Base-by-base conservation (phyloP, 805 yeast genomes). In the Candida yuanshanica region DNA sequence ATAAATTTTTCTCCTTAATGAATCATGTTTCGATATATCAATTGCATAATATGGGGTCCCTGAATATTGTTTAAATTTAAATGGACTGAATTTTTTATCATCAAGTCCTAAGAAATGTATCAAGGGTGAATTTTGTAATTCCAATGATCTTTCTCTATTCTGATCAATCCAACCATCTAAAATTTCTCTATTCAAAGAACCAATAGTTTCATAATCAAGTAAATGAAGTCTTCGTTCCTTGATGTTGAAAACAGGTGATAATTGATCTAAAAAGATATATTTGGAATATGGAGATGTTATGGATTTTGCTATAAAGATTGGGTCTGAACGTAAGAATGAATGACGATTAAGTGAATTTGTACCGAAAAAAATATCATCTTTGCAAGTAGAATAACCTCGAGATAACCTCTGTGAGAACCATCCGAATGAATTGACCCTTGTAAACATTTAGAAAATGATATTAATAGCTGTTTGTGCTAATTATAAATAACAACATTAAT, bases 41-140 rank as follows among this genome's bases (percentile, higher is more conserved):
- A 83, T 69, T 0, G 81, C 86, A 60, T 69, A 81, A 50, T 70
- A 72, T 4, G 91, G 88, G 5, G 71, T 65, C 4, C 90, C 90
- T 25, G 66, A 64, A 55, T 79, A 77, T 18, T 72, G 69, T 37
- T 69, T 70, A 52, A 69, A 66, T 41, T 63, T 67, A 47, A 73
- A 64, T 33, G 64, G 66, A 17, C 61, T 58, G 37, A 62, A 66
- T 8, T 22, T n/a, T 9, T 64, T 45, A 37, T 67, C 61, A 27
- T 67, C 62, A 9, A 74, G 39, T 1, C 80, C 80, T 33, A 74
- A 48, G 48, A 72, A 70, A 38, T 58, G 56, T 8, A 59, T 44
- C 7, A 42, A 35, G 13, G 59, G 59, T 5, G 47, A 42, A 2
- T 43, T 24, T 1, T 40, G 10, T 23, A 54, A 33, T 4, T 35